phyloP scores from a whole-genome alignment of 495 filamentous ascomycete species.

The Penicillium canescens region DNA sequence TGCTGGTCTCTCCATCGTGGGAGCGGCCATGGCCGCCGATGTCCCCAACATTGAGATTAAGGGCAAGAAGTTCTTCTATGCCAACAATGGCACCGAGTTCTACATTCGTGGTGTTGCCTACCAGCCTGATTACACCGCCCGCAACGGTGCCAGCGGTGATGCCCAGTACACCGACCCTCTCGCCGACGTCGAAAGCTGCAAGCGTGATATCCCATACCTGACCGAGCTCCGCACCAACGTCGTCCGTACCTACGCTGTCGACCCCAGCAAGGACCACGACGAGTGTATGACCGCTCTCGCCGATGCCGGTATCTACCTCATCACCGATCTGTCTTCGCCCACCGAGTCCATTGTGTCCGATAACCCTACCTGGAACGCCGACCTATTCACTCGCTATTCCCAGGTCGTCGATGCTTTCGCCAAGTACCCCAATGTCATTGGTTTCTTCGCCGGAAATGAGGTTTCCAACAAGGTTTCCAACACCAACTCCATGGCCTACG shows the following conservation, averaged over 20 bases:
- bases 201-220: slow-evolving; percentile 84
- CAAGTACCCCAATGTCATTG: slow-evolving; percentile 84
- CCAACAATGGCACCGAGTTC: slow-evolving; percentile 80
- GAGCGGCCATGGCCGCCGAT: slow-evolving; percentile 54
- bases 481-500: slow-evolving; percentile 84
- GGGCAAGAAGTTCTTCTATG: slow-evolving; percentile 68
- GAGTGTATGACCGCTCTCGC: slow-evolving; percentile 85
- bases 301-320: slow-evolving; percentile 91
- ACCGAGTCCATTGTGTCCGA: slow-evolving; percentile 78
- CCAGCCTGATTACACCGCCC: slow-evolving; percentile 58
- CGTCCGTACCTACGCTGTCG: slow-evolving; percentile 92
- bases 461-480: slow-evolving; percentile 85
- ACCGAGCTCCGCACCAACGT: slow-evolving; percentile 78
- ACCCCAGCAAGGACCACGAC: slow-evolving; percentile 75
- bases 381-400: slow-evolving; percentile 79
- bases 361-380: slow-evolving; percentile 73
- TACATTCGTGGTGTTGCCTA: slow-evolving; percentile 91
- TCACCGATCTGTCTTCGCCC: slow-evolving; percentile 86
- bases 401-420: slow-evolving; percentile 80
- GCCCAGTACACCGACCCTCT: slow-evolving; percentile 66
- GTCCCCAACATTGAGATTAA: slow-evolving; percentile 68
- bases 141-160: slow-evolving; percentile 37
- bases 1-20: slow-evolving; percentile 49
- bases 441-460: slow-evolving; percentile 98
- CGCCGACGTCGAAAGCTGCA: slow-evolving; percentile 66